These are phyloP conservation scores for Udeniomyces megalosporus DNA, from an alignment of 768 basidiomycete genomes.

Conservation along the genomic window DNA sequence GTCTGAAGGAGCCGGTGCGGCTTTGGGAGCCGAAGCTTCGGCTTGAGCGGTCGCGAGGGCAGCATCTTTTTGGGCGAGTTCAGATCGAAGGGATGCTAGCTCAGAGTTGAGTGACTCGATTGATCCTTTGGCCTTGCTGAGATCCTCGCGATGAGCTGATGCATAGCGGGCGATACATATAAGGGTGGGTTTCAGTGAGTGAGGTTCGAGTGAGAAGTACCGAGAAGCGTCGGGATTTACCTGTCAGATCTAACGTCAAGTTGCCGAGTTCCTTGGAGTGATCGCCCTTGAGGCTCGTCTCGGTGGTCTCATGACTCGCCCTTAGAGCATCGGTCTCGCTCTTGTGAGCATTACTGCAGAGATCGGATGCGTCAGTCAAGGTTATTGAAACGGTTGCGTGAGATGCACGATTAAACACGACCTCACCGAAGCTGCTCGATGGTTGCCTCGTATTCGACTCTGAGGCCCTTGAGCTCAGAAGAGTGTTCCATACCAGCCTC, in stretches of 20 bases:
- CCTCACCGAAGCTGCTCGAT: constrained; percentile 11
- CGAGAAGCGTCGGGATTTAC: no score
- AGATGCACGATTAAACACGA: not conserved
- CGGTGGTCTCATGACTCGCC: not conserved
- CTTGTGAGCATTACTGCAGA: not conserved
- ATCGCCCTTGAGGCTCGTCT: not conserved
- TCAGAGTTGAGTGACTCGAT: not conserved
- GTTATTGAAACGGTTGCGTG: not conserved
- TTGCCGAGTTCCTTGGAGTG: not conserved
- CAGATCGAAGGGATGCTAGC: not conserved
- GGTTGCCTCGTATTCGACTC: constrained; percentile 8
- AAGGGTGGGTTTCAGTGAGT: no score
- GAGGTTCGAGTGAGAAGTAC: no score
- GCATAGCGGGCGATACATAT: not conserved
- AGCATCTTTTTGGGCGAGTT: not conserved
- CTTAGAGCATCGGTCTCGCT: constrained; percentile 5
- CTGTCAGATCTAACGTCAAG: not conserved
- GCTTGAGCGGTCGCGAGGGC: not conserved
- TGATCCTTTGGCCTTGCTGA: not conserved
- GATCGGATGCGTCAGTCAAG: not conserved
- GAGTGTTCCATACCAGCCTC: constrained; percentile 8
- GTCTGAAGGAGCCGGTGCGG: not conserved
- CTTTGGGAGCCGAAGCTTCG: not conserved
- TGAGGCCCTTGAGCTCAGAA: not conserved
- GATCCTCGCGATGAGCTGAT: constrained; percentile 4